Evolutionary conservation across 2,329 filamentous ascomycete genomes (phyloP), one percentile per base, ranked within the genome.

Genomic region (Chaetomiaceae sp.): DNA sequence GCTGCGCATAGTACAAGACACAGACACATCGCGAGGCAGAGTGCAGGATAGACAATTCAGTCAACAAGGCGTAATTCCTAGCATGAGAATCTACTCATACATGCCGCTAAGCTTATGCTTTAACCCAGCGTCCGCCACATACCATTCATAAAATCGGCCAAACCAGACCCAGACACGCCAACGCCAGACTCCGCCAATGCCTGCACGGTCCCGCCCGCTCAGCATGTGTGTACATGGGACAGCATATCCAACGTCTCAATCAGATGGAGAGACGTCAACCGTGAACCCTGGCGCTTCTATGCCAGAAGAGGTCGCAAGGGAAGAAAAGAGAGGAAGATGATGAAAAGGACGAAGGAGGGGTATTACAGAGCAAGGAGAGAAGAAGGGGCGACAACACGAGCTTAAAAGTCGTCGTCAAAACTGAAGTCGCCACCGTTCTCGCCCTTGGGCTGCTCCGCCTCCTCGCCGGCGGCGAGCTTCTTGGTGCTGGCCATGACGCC

Each of bases 401-500:
- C 75, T 76, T 87, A 97, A 65, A 98, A 98, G 73, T 98, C 93
- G 57, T 97, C 91, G 58, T 97, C 90, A 61, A 98, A 97, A 67
- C 71, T 77, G 73, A 98, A 94, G 72, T 91, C 88, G 54, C 88
- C 86, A 30, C 77, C 78, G 54, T 81, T 80, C 61, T 76, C 74
- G 54, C 67, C 68, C 50, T 81, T 69, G 38, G 66, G 56, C 17
- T 63, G 59, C 6, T 65, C 67, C 9, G 74, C 67, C 17, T 76
- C 72, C 54, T 68, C 72, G 52, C 66, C 57, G 44, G 62, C 44
- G n/a, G 62, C 44, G n/a, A 72, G 66, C 67, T 85, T 83, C 75
- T 89, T 89, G 60, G 84, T 86, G 73, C 86, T 90, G 62, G 84
- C 84, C 88, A 98, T 95, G 68, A 98, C 91, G 75, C 93, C 93